These are phyloP conservation scores for Sporothrix schenckii DNA, from an alignment of 2,329 filamentous ascomycete species.

Conservation along the genomic window DNA sequence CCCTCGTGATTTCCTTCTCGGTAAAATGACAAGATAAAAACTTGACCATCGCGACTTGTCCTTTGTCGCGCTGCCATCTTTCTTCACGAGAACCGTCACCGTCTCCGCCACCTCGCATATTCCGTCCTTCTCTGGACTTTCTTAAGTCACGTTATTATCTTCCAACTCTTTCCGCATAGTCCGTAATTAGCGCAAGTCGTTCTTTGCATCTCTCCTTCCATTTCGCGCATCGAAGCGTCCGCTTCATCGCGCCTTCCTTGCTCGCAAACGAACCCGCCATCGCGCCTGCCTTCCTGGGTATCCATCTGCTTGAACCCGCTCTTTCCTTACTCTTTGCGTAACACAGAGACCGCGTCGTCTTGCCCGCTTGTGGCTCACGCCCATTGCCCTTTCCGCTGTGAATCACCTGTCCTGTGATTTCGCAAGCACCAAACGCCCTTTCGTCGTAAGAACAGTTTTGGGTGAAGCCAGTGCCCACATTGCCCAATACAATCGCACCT, in stretches of 20 bases:
- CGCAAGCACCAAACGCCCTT: slow-evolving; percentile 6
- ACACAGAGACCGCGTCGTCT: slow-evolving; percentile 3
- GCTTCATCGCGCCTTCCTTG: slow-evolving; percentile 19
- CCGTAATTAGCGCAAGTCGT: slow-evolving; percentile 16
- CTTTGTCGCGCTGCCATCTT: neutral
- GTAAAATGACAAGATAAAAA: neutral
- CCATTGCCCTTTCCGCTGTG: neutral
- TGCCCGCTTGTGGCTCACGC: neutral
- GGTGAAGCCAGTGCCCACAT: slow-evolving; percentile 7
- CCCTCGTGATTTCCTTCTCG: too few relatives aligned
- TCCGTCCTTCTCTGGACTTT: neutral
- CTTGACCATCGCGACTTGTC: neutral
- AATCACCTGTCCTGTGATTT: slow-evolving; percentile 8
- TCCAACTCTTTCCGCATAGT: neutral
- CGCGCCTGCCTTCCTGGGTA: slow-evolving; percentile 7
- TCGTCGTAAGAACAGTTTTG: neutral
- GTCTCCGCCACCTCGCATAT: neutral
- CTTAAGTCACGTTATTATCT: neutral
- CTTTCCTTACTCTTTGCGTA: slow-evolving; percentile 4
- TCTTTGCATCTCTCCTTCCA: neutral
- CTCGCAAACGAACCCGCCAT: slow-evolving; percentile 12
- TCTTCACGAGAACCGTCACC: neutral
- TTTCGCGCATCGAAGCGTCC: neutral
- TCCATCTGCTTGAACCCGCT: neutral
- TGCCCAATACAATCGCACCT: neutral